These are phyloP conservation scores for Ettlia oleoabundans DNA, from an alignment of 139 green algal species.

Conservation along the genomic window DNA sequence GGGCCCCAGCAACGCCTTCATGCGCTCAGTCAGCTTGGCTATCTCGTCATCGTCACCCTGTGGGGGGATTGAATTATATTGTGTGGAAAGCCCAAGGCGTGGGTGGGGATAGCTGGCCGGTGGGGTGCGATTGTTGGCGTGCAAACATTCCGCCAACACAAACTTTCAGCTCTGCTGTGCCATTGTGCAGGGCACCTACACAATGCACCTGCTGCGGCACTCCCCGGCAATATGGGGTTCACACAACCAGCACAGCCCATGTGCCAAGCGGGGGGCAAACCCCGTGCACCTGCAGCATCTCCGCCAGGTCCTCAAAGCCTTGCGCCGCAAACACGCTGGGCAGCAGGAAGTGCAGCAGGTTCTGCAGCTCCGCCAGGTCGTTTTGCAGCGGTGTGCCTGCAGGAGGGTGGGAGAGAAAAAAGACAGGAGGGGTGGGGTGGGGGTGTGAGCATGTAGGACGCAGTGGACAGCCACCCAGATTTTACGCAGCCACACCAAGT, in stretches of 20 bases:
- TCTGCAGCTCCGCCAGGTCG: slow-evolving; percentile 87
- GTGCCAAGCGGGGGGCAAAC: no score
- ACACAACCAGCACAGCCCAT: background rate
- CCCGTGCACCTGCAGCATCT: slow-evolving; percentile 38
- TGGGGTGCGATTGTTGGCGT: no score
- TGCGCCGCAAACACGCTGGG: slow-evolving; percentile 74
- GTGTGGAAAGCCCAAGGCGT: background rate
- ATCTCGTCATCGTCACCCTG: slow-evolving; percentile 51
- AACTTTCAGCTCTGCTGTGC: no score
- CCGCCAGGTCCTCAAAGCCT: slow-evolving; percentile 44
- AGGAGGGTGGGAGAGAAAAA: background rate
- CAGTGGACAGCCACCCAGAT: no score
- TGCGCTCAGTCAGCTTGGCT: slow-evolving; percentile 69
- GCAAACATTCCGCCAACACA: no score
- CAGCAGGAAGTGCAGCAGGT: slow-evolving; percentile 90
- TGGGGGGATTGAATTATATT: background rate
- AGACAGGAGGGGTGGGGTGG: no score
- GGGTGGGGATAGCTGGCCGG: no score
- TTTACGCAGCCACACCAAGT: no score
- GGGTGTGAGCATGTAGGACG: no score
- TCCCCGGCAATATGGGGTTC: no score
- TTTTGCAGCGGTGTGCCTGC: slow-evolving; percentile 94
- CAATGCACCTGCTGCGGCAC: background rate
- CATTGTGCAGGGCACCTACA: background rate
- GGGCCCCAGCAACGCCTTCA: slow-evolving; percentile 85